These are phyloP conservation scores for Hordeum vulgare DNA, from an alignment of 176 grass and related monocot species.

Conservation along the genomic window DNA sequence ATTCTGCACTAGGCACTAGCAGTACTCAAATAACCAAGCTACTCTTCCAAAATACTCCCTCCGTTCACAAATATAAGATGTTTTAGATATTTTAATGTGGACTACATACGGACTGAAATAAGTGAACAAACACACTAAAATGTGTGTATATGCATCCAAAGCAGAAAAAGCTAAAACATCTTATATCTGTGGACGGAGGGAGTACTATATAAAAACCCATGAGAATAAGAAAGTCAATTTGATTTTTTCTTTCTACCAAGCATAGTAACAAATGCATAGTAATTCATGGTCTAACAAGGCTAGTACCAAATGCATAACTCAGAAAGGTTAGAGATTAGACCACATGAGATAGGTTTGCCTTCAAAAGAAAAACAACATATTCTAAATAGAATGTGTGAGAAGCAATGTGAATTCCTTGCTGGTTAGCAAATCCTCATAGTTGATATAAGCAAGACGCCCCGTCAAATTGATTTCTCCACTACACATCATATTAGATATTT, in stretches of 20 bases:
- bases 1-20: not conserved
- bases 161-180: no score
- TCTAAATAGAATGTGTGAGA: not conserved
- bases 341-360: not conserved
- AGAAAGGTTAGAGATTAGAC: not conserved
- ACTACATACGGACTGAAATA: no score
- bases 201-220: not conserved
- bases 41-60: not conserved
- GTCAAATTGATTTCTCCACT: constrained; percentile 11
- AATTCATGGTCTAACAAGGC: not conserved
- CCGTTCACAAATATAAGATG: no score
- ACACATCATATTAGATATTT: constrained; percentile 27
- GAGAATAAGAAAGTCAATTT: not conserved
- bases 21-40: not conserved
- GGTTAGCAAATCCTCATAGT: not conserved
- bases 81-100: no score
- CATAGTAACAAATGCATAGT: not conserved
- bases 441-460: not conserved
- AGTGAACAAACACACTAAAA: no score
- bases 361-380: not conserved
- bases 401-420: not conserved
- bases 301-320: not conserved
- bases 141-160: no score
- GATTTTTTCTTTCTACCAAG: not conserved
- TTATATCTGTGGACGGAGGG: no score